Conservation (phyloP, 805 yeast genomes). For the Pichia pseudocactophila region DNA sequence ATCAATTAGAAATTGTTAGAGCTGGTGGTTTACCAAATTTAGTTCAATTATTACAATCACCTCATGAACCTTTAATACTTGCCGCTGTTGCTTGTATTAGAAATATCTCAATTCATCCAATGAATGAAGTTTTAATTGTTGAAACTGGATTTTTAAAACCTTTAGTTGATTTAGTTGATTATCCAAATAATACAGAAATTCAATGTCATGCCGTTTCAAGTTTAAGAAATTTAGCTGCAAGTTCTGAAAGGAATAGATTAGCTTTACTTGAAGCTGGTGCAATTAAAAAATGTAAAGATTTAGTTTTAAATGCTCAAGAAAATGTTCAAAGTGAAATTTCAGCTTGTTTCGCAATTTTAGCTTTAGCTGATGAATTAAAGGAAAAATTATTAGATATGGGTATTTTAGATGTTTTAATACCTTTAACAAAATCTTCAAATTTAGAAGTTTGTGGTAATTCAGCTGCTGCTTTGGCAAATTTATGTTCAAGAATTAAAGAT, state of each 20-base stretch:
- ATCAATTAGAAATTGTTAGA: slow-evolving; percentile 91
- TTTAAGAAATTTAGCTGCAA: slow-evolving; percentile 90
- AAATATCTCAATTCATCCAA: slow-evolving; percentile 92
- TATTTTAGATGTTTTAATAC: slow-evolving; percentile 80
- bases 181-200: slow-evolving; percentile 85
- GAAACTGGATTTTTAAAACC: slow-evolving; percentile 96
- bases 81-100: slow-evolving; percentile 99
- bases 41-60: slow-evolving; percentile 80
- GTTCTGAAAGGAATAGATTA: slow-evolving; percentile 84
- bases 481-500: slow-evolving; percentile 83
- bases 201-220: slow-evolving; percentile 98
- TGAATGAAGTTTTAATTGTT: slow-evolving; percentile 89
- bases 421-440: slow-evolving; percentile 78
- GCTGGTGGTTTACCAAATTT: slow-evolving; percentile 93
- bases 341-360: slow-evolving; percentile 95
- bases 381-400: slow-evolving; percentile 74
- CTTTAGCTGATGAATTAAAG: slow-evolving; percentile 91
- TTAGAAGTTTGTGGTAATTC: slow-evolving; percentile 97
- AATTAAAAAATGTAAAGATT: slow-evolving; percentile 81
- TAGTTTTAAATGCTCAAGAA: slow-evolving; percentile 79
- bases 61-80: slow-evolving; percentile 82
- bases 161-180: slow-evolving; percentile 73
- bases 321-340: slow-evolving; percentile 93
- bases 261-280: slow-evolving; percentile 94
- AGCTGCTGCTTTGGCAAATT: slow-evolving; percentile 95